Evolutionary conservation across 2,329 filamentous ascomycete species (phyloP).

Genomic region (Venturia carpophila): DNA sequence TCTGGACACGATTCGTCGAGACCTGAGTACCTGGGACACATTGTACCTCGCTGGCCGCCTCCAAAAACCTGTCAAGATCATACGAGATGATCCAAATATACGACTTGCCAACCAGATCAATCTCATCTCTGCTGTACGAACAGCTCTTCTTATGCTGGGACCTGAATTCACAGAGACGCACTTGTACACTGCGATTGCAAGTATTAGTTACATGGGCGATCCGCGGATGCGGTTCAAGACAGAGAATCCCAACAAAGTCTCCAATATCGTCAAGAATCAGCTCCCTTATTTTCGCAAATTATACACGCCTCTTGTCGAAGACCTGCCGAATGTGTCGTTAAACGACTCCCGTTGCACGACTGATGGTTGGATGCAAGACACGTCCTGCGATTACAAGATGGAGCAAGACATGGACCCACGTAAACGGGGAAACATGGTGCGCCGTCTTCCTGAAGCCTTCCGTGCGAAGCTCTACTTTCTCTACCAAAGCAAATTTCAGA

Average conservation of each 20-base stretch:
- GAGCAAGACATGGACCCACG: conserved; percentile 88
- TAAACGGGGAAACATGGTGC: conserved; percentile 91
- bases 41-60: conserved; percentile 92
- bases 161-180: conserved; percentile 77
- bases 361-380: conserved; percentile 56
- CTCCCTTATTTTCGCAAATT: conserved; percentile 84
- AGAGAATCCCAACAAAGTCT: conserved; percentile 86
- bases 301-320: conserved; percentile 82
- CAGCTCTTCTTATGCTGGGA: conserved; percentile 78
- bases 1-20: conserved; percentile 76
- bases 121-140: conserved; percentile 81
- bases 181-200: conserved; percentile 83
- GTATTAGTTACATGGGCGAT: conserved; percentile 89
- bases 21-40: conserved; percentile 86
- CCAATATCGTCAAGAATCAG: conserved; percentile 89
- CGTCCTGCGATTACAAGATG: conserved; percentile 53
- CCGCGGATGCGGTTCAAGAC: conserved; percentile 88
- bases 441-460: conserved; percentile 79
- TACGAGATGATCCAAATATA: conserved; percentile 86
- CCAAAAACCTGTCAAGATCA: conserved; percentile 96
- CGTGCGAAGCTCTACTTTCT: conserved; percentile 86
- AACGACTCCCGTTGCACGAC: conserved; percentile 27
- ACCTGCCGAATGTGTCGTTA: conserved; percentile 81
- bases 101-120: conserved; percentile 95
- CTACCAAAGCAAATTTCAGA: conserved; percentile 83